These are phyloP conservation scores for Solanum hybrid DNA, from an alignment of 305 asterid species.

Conservation along the genomic window DNA sequence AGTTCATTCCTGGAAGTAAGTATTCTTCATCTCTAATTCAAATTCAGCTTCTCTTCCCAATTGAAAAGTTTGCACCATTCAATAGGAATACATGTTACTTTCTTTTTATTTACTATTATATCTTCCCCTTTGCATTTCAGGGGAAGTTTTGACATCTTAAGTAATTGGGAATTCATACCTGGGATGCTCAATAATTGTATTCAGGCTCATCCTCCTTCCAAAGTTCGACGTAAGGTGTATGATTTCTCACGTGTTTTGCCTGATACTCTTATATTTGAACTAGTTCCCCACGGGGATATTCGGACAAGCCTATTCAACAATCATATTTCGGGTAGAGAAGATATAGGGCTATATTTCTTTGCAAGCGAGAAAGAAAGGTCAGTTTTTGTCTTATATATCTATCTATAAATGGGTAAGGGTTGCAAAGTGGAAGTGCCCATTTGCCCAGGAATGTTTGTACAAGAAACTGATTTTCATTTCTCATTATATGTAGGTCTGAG, in stretches of 20 bases:
- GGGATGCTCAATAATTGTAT: constrained; percentile 16
- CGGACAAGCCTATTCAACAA: constrained; percentile 26
- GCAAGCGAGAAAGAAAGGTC: constrained; percentile 39
- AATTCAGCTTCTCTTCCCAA: neutral
- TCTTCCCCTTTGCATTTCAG: constrained; percentile 13
- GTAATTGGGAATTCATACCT: neutral
- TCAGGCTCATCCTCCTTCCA: constrained; percentile 41
- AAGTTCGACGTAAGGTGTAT: constrained; percentile 27
- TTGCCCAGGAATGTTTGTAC: neutral
- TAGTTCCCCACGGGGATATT: constrained; percentile 21
- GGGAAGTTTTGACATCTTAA: constrained; percentile 30
- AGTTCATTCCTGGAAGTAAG: neutral
- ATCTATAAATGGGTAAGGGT: neutral
- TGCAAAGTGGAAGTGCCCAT: neutral
- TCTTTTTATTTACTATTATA: neutral
- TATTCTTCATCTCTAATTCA: neutral
- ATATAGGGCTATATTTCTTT: constrained; percentile 51
- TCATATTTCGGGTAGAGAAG: constrained; percentile 20
- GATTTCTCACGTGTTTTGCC: constrained; percentile 39
- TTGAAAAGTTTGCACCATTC: neutral
- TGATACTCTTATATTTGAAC: constrained; percentile 27
- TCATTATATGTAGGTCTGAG: constrained; percentile 17
- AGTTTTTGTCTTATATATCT: neutral
- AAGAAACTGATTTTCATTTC: neutral
- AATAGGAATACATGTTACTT: neutral